phyloP scores from a whole-genome alignment of 495 filamentous ascomycete species.

The Aspergillus affinis region DNA sequence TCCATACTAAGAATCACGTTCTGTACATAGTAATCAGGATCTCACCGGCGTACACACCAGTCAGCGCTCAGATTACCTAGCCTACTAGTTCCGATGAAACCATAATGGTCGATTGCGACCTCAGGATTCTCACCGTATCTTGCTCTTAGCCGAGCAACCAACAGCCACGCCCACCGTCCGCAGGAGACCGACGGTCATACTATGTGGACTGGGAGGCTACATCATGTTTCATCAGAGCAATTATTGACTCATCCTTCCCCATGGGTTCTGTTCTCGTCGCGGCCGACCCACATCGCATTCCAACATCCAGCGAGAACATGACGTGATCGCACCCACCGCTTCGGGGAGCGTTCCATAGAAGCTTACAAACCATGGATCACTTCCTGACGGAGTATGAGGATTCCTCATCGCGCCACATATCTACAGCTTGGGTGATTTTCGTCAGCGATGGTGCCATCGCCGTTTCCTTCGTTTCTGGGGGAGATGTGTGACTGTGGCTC shows the following conservation, averaged over 20 bases:
- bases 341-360: slow-evolving; percentile 4
- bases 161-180: too few relatives aligned
- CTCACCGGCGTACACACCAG: background rate
- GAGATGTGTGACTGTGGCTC: slow-evolving; percentile 1
- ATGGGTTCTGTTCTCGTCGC: background rate
- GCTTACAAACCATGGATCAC: background rate
- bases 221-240: background rate
- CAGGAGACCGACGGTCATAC: background rate
- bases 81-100: background rate
- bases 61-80: background rate
- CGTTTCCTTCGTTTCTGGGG: slow-evolving; percentile 15
- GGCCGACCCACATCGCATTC: background rate
- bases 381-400: background rate
- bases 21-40: background rate
- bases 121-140: background rate
- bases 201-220: background rate
- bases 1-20: background rate
- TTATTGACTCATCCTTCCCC: slow-evolving; percentile 8
- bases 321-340: slow-evolving; percentile 5
- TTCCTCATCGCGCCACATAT: background rate
- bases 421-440: slow-evolving; percentile 28
- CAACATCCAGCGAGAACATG: slow-evolving; percentile 1
- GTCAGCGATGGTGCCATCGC: slow-evolving; percentile 35
- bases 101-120: background rate
- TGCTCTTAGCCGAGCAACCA: background rate